phyloP scores from a whole-genome alignment of 805 yeast genomes.

The Schizosaccharomyces japonicus region DNA sequence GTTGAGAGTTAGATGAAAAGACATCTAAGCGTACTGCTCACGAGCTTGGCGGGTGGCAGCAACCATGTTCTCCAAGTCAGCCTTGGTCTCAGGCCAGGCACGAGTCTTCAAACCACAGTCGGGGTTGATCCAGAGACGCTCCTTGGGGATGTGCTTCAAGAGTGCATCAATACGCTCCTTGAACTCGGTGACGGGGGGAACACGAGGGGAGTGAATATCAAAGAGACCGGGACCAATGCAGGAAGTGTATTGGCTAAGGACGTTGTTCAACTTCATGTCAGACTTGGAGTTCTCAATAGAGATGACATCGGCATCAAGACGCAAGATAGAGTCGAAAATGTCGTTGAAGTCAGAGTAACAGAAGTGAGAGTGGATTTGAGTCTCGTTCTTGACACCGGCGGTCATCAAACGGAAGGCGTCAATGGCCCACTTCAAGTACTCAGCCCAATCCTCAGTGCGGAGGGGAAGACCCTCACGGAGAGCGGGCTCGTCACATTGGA shows the following conservation, averaged over 20 bases:
- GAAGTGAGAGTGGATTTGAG: conserved; percentile 99
- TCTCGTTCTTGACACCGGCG: conserved; percentile 80
- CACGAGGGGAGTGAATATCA: conserved; percentile 98
- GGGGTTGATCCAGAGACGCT: conserved; percentile 99
- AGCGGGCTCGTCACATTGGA: conserved; percentile 99
- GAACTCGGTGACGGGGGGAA: conserved; percentile 93
- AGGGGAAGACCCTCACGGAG: conserved; percentile 99
- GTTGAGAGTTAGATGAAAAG: background rate
- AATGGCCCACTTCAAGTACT: conserved; percentile 95
- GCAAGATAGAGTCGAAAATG: conserved; percentile 74
- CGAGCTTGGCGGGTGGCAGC: conserved; percentile 42
- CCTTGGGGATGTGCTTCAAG: conserved; percentile 90
- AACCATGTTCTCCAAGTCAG: conserved; percentile 93
- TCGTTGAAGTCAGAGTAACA: conserved; percentile 99
- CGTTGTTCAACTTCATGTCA: conserved; percentile 94
- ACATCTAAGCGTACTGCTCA: background rate
- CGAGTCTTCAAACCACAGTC: conserved; percentile 99
- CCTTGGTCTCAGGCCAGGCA: conserved; percentile 95
- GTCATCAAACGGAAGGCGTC: conserved; percentile 98
- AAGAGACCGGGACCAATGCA: conserved; percentile 98
- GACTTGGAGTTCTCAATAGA: conserved; percentile 98
- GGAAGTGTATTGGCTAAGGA: conserved; percentile 76
- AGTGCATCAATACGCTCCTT: conserved; percentile 80
- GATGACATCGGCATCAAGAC: conserved; percentile 97
- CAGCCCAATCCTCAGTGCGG: conserved; percentile 86